Evolutionary conservation across 140 eudicot genomes (phyloP).

Genomic region (Senecio squalidus): DNA sequence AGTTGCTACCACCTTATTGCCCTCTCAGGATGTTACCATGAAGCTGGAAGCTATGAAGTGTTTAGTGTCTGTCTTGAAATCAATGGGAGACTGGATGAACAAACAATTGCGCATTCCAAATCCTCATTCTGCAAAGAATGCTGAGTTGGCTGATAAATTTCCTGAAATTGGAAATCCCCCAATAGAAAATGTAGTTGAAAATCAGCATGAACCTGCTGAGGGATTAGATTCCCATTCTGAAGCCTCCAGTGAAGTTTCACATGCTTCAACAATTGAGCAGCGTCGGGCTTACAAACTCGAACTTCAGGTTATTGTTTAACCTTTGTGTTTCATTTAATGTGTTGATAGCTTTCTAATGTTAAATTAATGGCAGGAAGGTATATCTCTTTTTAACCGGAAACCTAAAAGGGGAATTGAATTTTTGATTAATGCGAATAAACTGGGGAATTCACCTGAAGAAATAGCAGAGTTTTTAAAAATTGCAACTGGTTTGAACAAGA

Average conservation of each 20-base stretch:
- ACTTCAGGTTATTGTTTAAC: slow-evolving; percentile 63
- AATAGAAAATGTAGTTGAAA: slow-evolving; percentile 44
- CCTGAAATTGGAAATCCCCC: slow-evolving; percentile 46
- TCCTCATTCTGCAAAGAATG: slow-evolving; percentile 51
- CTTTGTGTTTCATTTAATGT: slow-evolving; percentile 1
- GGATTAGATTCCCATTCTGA: slow-evolving; percentile 74
- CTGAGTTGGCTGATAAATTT: slow-evolving; percentile 46
- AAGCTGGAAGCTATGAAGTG: slow-evolving; percentile 94
- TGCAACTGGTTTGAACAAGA: slow-evolving; percentile 81
- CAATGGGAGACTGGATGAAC: slow-evolving; percentile 99
- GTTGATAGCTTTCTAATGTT: slow-evolving; percentile 26
- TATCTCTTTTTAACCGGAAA: slow-evolving; percentile 81
- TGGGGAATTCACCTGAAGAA: slow-evolving; percentile 87
- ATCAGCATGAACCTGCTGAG: slow-evolving; percentile 57
- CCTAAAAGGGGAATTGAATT: slow-evolving; percentile 95
- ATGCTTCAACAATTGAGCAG: slow-evolving; percentile 85
- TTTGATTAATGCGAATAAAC: slow-evolving; percentile 80
- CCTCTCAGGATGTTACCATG: slow-evolving; percentile 78
- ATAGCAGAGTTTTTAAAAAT: slow-evolving; percentile 70
- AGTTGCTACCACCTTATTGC: slow-evolving; percentile 71
- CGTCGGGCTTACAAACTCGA: slow-evolving; percentile 93
- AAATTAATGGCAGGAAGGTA: slow-evolving; percentile 89
- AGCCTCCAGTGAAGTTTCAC: slow-evolving; percentile 73
- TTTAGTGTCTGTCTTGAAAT: slow-evolving; percentile 72
- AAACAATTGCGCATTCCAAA: slow-evolving; percentile 86